Base-by-base conservation (phyloP, 2,329 filamentous ascomycete species). In the Hyphodiscus sp. region DNA sequence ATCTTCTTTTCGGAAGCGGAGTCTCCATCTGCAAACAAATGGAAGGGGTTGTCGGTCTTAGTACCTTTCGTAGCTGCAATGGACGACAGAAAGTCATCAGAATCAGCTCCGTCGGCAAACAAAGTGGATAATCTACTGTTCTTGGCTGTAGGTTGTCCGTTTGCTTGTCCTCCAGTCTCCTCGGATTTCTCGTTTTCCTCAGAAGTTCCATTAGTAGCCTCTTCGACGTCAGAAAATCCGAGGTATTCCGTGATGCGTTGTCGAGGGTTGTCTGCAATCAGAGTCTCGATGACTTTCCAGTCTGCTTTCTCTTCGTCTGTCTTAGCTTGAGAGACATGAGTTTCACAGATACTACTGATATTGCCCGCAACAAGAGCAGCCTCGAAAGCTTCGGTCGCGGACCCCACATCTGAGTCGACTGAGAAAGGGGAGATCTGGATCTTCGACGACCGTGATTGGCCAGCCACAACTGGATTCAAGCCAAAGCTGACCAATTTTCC, bases 241-340 rank as follows among this genome's bases (percentile, higher is more conserved):
- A 99, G 80, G 68, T 95, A 91, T 61, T 95, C 87, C 20, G 94
- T 81, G 53, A 99, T 85, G 68, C 89, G 85, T 68, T 87, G 86
- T 43, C 91, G 83, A n/a, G 91, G 87, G 65, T 92, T 91, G 29
- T 87, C 84, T 2, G 89, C 86, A 47, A 92, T 86, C 56, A 99
- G 73, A 1, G 91, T 94, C 70, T 94, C 85, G 69, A 99, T 89
- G 41, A 97, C 90, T 60, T 87, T 87, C 94, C 94, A 99, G 70
- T 97, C 92, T 3, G 89, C 87, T 75, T 91, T 96, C 69, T 97
- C 94, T 61, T 95, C 90, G 1, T 96, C 91, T 0, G 83, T 89
- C 65, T 83, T 84, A 18, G 91, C 86, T 57, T 83, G 75, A 23
- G 84, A 76, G 57, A 91, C 85, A 67, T 92, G 88, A 20, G 84